Conservation (phyloP, 2,329 filamentous ascomycete genomes). For the Colletotrichum lini region DNA sequence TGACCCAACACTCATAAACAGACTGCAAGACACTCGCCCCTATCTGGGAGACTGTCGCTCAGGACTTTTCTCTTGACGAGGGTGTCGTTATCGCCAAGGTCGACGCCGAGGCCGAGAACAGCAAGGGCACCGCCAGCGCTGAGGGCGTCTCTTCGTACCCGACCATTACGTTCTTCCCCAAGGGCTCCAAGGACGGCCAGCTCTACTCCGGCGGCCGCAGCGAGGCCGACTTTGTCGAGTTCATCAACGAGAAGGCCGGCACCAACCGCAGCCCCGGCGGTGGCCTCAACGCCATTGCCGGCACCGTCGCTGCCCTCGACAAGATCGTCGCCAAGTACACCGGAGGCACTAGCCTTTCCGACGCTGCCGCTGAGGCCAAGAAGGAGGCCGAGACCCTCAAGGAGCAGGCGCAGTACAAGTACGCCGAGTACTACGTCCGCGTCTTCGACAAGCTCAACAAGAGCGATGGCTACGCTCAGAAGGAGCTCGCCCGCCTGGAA, state of each 20-base stretch:
- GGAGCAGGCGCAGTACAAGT: slow-evolving; percentile 77
- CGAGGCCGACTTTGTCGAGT: slow-evolving; percentile 83
- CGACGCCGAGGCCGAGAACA: slow-evolving; percentile 89
- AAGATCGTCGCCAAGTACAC: slow-evolving; percentile 81
- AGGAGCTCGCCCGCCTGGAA: slow-evolving; percentile 87
- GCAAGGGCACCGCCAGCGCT: slow-evolving; percentile 82
- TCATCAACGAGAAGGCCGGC: slow-evolving; percentile 90
- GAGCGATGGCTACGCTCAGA: slow-evolving; percentile 84
- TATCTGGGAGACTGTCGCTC: slow-evolving; percentile 88
- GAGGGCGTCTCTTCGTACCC: slow-evolving; percentile 90
- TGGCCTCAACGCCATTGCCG: slow-evolving; percentile 82
- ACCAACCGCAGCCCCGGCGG: slow-evolving; percentile 89
- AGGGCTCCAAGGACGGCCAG: slow-evolving; percentile 80
- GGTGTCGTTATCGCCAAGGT: slow-evolving; percentile 93
- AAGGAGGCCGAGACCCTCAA: slow-evolving; percentile 77
- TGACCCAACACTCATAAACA: slow-evolving; percentile 54
- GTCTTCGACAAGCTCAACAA: slow-evolving; percentile 87
- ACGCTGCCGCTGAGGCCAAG: slow-evolving; percentile 79
- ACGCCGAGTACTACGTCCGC: slow-evolving; percentile 93
- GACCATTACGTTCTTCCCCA: slow-evolving; percentile 98
- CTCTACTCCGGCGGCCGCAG: slow-evolving; percentile 82
- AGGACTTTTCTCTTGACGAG: slow-evolving; percentile 83
- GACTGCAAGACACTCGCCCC: slow-evolving; percentile 98
- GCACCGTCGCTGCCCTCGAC: slow-evolving; percentile 86
- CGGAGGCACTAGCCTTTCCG: slow-evolving; percentile 72